phyloP scores from a whole-genome alignment of 192 early-diverging fungal genomes.

The Entomortierella lignicola region DNA sequence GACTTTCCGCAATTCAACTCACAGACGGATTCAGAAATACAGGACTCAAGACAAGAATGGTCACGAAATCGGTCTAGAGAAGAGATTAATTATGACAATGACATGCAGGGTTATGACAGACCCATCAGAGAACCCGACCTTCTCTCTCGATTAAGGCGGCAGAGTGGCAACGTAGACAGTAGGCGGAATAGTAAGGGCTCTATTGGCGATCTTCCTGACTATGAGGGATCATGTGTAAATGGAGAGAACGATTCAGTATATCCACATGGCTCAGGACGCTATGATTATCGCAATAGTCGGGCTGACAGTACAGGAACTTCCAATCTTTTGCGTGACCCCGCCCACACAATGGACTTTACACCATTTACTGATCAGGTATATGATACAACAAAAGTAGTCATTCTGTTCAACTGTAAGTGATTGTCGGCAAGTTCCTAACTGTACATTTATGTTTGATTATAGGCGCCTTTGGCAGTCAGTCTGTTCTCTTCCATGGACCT shows the following conservation, averaged over 20 bases:
- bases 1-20: background rate
- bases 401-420: background rate
- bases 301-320: constrained; percentile 29
- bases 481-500: constrained; percentile 84
- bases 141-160: background rate
- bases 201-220: too few relatives aligned
- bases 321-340: constrained; percentile 28
- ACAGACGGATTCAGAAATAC: background rate
- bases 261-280: constrained; percentile 3
- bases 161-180: constrained; percentile 1
- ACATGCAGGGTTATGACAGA: constrained; percentile 35
- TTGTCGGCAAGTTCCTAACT: too few relatives aligned
- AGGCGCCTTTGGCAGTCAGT: constrained; percentile 83
- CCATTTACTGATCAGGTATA: constrained; percentile 46
- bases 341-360: constrained; percentile 49
- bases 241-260: background rate
- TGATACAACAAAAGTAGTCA: too few relatives aligned
- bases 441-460: background rate
- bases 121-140: constrained; percentile 7
- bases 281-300: constrained; percentile 12
- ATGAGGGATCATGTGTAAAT: background rate
- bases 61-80: background rate
- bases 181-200: background rate
- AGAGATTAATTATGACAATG: constrained; percentile 25
- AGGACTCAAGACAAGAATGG: constrained; percentile 1